Base-by-base conservation (phyloP, 2,329 filamentous ascomycete species). In the Magnaporthiopsis rhizophila region DNA sequence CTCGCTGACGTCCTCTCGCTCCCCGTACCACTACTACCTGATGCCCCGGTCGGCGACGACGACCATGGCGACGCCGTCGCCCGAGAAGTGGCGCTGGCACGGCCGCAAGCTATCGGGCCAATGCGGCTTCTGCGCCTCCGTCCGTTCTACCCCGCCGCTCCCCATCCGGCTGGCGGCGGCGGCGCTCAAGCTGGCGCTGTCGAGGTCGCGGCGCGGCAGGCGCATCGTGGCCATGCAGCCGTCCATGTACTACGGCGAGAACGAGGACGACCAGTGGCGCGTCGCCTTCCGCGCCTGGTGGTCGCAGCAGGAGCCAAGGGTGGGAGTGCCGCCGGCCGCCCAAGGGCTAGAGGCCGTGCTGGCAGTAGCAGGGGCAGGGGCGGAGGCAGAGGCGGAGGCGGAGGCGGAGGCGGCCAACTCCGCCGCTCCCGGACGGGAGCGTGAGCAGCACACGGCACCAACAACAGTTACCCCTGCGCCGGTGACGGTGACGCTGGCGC, bases 51-150 rank as follows among this genome's bases (percentile, higher is more conserved):
- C 21, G n/a, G 24, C 32, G 28, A 57, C 38, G 8, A 21, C 8
- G 57, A 64, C 3, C 57, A 53, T 6, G 64, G 62, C 3, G 62
- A 65, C 57, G 18, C n/a, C 57, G 11, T 28, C n/a, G 57, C 3
- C 57, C 18, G 28, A 26, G 57, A 32, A 53, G 24, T 28, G 28
- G 57, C 57, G 13, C 58, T 60, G 58, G 58, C 58, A 32, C 1
- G 58, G 58, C 13, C 58, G 26, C 58, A 32, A 60, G 9, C 58
- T 60, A 13, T n/a, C 28, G 28, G 58, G 58, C 58, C 28, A 32
- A 30, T 60, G 58, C 32, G 32, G 58, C 58, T 60, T 60, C 58
- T 60, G 58, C 32, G 30, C 58, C 13, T 13, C 45, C 8, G 18
- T 53, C 21, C 45, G 21, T 21, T 3, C 18, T 6, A 53, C 2